Conservation (phyloP, 2,329 filamentous ascomycete species). For the Sclerotinia trifoliorum region DNA sequence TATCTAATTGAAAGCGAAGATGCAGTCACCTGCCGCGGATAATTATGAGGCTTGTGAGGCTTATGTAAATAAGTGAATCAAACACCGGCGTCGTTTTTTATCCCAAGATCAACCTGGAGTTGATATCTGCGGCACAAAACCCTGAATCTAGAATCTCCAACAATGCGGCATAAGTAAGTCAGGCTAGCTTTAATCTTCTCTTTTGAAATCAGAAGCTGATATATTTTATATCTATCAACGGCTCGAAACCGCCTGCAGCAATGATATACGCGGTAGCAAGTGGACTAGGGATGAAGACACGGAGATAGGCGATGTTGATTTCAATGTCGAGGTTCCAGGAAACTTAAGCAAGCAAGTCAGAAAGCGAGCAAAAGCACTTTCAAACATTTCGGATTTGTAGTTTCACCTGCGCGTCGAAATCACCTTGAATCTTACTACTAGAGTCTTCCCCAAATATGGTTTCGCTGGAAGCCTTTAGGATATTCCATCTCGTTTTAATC, state of each 20-base stretch:
- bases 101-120: background rate
- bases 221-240: background rate
- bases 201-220: background rate
- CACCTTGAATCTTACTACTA: background rate
- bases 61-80: background rate
- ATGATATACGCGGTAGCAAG: background rate
- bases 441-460: background rate
- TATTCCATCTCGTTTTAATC: background rate
- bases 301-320: background rate
- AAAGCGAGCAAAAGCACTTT: background rate
- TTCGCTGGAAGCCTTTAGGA: background rate
- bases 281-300: background rate
- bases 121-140: background rate
- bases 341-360: background rate
- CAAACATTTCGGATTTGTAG: no score
- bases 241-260: background rate
- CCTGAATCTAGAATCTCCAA: no score
- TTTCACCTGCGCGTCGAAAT: background rate
- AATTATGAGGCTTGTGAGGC: background rate
- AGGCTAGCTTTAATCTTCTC: background rate
- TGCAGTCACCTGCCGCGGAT: rapidly evolving
- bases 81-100: no score
- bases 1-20: background rate
- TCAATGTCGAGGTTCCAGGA: background rate
- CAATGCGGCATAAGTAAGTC: background rate